Evolutionary conservation across 352 stramenopile genomes (phyloP), one percentile per base, ranked within the genome.

Genomic region (Globisporangium lucens): DNA sequence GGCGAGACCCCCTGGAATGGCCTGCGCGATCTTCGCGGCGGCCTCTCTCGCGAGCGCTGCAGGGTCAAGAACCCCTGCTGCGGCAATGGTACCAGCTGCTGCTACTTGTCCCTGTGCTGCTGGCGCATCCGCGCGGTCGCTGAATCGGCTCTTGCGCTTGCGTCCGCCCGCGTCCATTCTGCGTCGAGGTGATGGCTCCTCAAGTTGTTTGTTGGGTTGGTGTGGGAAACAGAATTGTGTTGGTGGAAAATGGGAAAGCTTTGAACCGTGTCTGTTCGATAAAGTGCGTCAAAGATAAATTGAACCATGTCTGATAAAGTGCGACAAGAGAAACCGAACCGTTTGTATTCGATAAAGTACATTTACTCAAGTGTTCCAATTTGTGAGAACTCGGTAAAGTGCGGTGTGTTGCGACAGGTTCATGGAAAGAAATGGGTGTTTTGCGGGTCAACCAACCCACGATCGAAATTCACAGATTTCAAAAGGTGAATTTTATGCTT

Each of bases 71-170:
- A 33, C 36, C 15, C n/a, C 29, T 2, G 62, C 10, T 2, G 66
- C 2, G 4, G 12, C 15, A 22, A 7, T 15, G 8, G 49, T 35
- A 29, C 27, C 51, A 24, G 30, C 47, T 17, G 5, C 24, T 20
- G 30, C 20, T 15, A 22, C 13, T 15, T 58, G 15, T 35, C 15
- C 22, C 2, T 56, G 35, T 8, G 59, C 43, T 38, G 49, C 51
- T 24, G 67, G 61, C 56, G 55, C 49, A 15, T 74, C 62, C 4
- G 56, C 27, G 24, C 60, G 35, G 61, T 95, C 87, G 73, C 85
- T 94, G 70, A 95, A 95, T 47, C 87, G 81, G 75, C 84, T 92
- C 78, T 90, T 90, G 68, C 85, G 85, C 78, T 94, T 95, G 58
- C 85, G 85, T 30, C 74, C 69, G 55, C 65, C 62, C 61, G 47